Evolutionary conservation across 78 protist species (phyloP).

Genomic region (Carpediemonas membranifera): DNA sequence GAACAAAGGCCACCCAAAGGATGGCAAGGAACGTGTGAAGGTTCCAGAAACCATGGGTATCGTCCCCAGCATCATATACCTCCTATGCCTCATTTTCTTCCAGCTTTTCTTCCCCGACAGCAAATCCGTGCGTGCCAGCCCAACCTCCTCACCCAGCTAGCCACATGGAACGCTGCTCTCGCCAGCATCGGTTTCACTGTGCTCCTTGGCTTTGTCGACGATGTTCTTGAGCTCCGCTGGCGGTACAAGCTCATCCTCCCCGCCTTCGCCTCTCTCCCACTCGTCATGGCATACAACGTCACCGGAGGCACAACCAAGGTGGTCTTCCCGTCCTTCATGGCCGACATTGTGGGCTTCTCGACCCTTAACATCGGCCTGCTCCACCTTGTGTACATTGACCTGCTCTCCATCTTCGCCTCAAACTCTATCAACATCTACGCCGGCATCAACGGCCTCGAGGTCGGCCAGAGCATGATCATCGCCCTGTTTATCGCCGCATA

Average conservation of each 20-base stretch:
- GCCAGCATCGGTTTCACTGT: conserved; percentile 62
- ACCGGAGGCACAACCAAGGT: conserved; percentile 25
- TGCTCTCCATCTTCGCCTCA: conserved; percentile 76
- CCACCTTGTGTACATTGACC: conserved; percentile 63
- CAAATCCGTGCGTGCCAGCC: not conserved
- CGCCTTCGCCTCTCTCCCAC: conserved; percentile 79
- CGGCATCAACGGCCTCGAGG: conserved; percentile 73
- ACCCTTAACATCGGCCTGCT: conserved; percentile 17
- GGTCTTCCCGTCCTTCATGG: not conserved
- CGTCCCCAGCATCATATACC: conserved; percentile 50
- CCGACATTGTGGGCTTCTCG: not conserved
- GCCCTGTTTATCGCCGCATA: conserved; percentile 2
- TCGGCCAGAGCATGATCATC: conserved; percentile 78
- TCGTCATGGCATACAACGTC: conserved; percentile 66
- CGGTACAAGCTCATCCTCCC: conserved; percentile 71
- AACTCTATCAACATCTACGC: conserved; percentile 92
- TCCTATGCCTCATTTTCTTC: conserved; percentile 49
- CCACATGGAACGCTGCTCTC: conserved; percentile 65
- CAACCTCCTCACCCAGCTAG: too few species aligned
- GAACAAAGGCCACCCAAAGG: conserved; percentile 11
- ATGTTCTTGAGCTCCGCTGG: conserved; percentile 83
- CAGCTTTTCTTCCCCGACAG: conserved; percentile 19
- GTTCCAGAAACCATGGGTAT: conserved; percentile 71
- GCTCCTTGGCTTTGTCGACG: conserved; percentile 93
- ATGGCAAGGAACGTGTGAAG: not conserved